Conservation (phyloP, 2,329 filamentous ascomycete genomes). For the Aspergillus sclerotialis region DNA sequence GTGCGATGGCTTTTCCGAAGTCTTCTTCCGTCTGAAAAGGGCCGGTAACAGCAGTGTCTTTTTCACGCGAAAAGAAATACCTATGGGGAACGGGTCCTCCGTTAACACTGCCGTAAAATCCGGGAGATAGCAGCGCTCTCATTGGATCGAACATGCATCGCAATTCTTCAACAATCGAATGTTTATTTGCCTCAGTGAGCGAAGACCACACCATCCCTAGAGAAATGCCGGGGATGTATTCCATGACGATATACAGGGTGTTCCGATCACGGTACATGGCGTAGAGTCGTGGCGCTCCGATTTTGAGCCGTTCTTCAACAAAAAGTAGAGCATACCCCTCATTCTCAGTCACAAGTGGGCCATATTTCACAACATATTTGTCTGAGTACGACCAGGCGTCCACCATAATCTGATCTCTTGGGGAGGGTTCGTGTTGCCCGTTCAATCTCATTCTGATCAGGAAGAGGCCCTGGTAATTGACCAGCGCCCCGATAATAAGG, state of each 20-base stretch:
- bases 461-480: conserved; percentile 13
- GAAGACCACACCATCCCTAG: background rate
- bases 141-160: background rate
- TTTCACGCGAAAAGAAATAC: background rate
- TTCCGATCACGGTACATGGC: background rate
- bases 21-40: background rate
- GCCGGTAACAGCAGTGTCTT: background rate
- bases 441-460: conserved; percentile 11
- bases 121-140: background rate
- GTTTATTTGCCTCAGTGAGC: background rate
- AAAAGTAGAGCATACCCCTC: conserved; percentile 16
- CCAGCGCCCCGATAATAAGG: conserved; percentile 11
- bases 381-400: conserved; percentile 12
- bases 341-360: conserved; percentile 13
- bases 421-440: conserved; percentile 11
- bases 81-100: background rate
- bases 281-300: conserved; percentile 4
- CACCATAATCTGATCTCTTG: conserved; percentile 11
- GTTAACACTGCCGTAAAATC: background rate
- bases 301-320: conserved; percentile 11
- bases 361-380: conserved; percentile 16
- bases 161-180: background rate
- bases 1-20: conserved; percentile 3
- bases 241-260: background rate
- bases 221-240: background rate